Base-by-base conservation (phyloP, 768 basidiomycete species). In the Suillus weaverae region DNA sequence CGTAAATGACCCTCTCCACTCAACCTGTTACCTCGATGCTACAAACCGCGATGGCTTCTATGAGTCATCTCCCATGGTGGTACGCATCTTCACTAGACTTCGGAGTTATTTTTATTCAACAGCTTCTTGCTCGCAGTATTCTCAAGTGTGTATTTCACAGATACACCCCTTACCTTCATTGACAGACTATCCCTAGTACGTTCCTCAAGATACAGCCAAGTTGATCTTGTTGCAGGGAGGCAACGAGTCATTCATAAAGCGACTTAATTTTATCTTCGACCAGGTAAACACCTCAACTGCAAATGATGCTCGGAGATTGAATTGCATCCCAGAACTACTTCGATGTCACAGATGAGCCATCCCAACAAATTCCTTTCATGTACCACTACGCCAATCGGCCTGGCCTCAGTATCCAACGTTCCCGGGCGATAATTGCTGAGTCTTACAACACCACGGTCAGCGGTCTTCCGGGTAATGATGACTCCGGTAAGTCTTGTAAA, bases 301-400 rank as follows among this genome's bases (percentile, higher is more conserved):
- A 30, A n/a, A 26, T 26, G 10, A 43, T 4, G 39, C 22, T 30
- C 14, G 4, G 51, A 61, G 14, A 22, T 56, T 50, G 33, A 14
- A 20, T n/a, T 22, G 4, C 18, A 43, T 46, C 26, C 36, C 59
- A 88, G 83, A 78, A 79, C 46, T 89, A 86, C 72, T 88, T 88
- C 66, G 87, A 88, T 64, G 77, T 81, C 0, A 87, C 86, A 10
- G 81, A 89, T 69, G 88, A 89, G 68, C 87, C 87, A 0, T 87
- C 86, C 3, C 86, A 87, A 67, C 86, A 88, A 67, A 88, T 89
- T 68, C 87, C 87, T 1, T 87, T 82, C 73, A 88, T 88, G 87
- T 88, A 88, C 68, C 87, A 89, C 74, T 89, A 89, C 67, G 87
- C 84, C 2, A 83, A 88, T 70, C 77, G 79, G 3, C 87, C 88